Base-by-base conservation (phyloP, 2,329 filamentous ascomycete genomes). In the Clonostachys byssicola region DNA sequence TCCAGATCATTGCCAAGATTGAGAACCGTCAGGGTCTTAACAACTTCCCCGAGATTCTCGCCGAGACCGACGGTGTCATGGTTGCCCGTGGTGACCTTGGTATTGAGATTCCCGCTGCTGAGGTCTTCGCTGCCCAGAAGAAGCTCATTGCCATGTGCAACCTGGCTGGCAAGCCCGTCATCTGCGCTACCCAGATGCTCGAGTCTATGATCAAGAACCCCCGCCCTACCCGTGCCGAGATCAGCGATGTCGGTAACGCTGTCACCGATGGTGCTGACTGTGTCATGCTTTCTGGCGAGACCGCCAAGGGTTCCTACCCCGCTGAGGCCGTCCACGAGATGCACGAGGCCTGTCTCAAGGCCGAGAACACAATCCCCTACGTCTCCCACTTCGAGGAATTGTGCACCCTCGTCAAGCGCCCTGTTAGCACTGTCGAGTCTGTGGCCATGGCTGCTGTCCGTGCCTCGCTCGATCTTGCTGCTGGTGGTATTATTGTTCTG, bases 61-160 rank as follows among this genome's bases (percentile, higher is more conserved):
- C 83, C 65, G 90, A 92, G 77, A 97, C 94, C 6, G 94, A 99
- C 70, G 94, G 94, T 81, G 92, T 99, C 77, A 99, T 99, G 94
- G 94, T 99, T 59, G 94, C 94, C 63, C 92, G 94, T 83, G 94
- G 94, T 77, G 94, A 97, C 66, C 63, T 69, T 34, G 94, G 94
- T 78, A 99, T 99, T 61, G 94, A 99, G 77, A 99, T 99, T 61
- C 92, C 94, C 44, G 92, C 94, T 52, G 90, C 92, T 55, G 94
- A 99, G 80, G 94, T 99, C 57, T 99, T 99, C 73, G 90, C 95
- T 59, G 94, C 94, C 48, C 94, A 99, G 81, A 99, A 99, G 88
- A 99, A 99, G 89, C 92, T 99, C 83, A 99, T 99, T 72, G 92
- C 94, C 74, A 97, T 97, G 86, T 99, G 94, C 85, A 99, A 99